Evolutionary conservation across 768 basidiomycete genomes (phyloP).

Genomic region (Suillus discolor): DNA sequence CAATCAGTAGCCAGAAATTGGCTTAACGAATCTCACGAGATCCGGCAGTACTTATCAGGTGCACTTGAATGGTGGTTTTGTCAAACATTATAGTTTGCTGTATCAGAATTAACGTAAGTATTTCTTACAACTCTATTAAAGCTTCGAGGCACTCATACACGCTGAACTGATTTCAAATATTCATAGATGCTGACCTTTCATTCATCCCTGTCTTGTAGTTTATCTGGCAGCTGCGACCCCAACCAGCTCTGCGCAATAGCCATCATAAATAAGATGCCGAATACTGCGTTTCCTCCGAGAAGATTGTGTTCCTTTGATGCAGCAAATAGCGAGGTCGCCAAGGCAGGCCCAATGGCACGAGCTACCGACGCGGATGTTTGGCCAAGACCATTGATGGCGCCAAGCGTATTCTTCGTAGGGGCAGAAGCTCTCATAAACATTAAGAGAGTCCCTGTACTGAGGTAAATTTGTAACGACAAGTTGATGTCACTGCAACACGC

Average conservation of each 20-base stretch:
- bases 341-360: slow-evolving; percentile 51
- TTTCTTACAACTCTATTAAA: neutral
- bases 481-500: slow-evolving; percentile 14
- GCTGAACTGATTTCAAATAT: neutral
- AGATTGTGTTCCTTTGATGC: slow-evolving; percentile 49
- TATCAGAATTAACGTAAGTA: neutral
- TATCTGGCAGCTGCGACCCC: slow-evolving; percentile 25
- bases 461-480: slow-evolving; percentile 4
- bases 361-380: slow-evolving; percentile 50
- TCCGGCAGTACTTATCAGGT: neutral
- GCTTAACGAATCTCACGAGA: neutral
- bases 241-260: slow-evolving; percentile 21
- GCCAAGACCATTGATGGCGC: slow-evolving; percentile 58
- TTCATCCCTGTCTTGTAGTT: slow-evolving; percentile 37
- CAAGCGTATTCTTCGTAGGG: slow-evolving; percentile 53
- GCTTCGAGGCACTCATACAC: neutral
- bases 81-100: neutral
- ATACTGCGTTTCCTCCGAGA: slow-evolving; percentile 53
- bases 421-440: slow-evolving; percentile 56
- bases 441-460: slow-evolving; percentile 50
- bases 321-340: slow-evolving; percentile 54
- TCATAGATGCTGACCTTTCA: neutral
- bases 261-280: slow-evolving; percentile 41
- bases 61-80: neutral
- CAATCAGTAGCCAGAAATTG: neutral